Evolutionary conservation across 1,284 basidiomycete species (phyloP), one percentile per base, ranked within the genome.

Genomic region (Moesziomyces aphidis): DNA sequence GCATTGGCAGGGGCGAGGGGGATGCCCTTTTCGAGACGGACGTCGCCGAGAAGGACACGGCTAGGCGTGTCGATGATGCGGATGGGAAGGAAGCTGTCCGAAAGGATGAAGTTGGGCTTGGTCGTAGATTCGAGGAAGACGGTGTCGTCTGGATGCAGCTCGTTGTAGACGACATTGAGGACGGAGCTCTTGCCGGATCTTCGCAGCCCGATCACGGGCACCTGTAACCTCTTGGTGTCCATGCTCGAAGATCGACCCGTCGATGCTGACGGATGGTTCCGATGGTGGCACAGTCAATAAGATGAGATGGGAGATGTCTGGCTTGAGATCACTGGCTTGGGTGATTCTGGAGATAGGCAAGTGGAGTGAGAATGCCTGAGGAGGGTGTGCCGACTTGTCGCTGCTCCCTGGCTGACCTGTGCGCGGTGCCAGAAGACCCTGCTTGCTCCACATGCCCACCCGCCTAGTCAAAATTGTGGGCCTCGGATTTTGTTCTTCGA

Each of bases 1-100:
- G 47, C 50, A 9, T 58, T 44, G 5, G 57, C 44, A 10, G 61
- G 21, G 1, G 59, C 39, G 15, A 75, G 61, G 39, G 73, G 73
- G 10, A 75, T 60, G 17, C 73, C 73, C 24, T 75, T 75, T 26
- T 71, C 67, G 9, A 75, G 54, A 3, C 53, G 52, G 10, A 59
- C 60, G 23, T 71, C 63, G 23, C 73, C 73, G 6, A 61, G 50
- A 56, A 91, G 89, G 62, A 91, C 93, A 28, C 84, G 80, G 13
- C 93, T 93, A 0, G 96, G 96, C 70, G 93, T 93, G 83, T 98
- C 95, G 93, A 94, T 97, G 82, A 98, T 90, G 83, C 97, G 93
- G 24, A 98, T 89, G 1, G 93, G 93, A 61, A 97, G 91, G 72
- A 97, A 91, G 43, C 94, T 92, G 85, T 95, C 96, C 7, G 74